Base-by-base conservation (phyloP, 495 filamentous ascomycete genomes). In the Bathelium albidoporum region DNA sequence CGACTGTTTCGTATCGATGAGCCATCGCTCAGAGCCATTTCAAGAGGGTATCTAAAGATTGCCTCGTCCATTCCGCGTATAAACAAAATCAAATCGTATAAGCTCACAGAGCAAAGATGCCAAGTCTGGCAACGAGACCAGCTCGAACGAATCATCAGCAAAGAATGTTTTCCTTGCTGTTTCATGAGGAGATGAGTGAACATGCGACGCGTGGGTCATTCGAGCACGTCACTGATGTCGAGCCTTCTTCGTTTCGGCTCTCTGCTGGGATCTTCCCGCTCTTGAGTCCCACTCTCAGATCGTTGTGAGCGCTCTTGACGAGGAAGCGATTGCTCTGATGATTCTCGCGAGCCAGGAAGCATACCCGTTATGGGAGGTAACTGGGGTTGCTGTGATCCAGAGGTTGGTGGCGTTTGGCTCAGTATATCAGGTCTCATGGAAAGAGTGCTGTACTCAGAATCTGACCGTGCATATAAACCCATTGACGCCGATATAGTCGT, bases 181-280 rank as follows among this genome's bases (percentile, higher is more conserved):
- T 28, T 20, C 22, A 55, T 26, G 2, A 10, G 20, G 5, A 10
- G 20, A 3, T 29, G 49, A n/a, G 24, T 2, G 7, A 7, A 7
- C 10, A 9, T 11, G 11, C 7, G 7, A 55, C 11, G 24, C 20
- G 9, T 3, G 5, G 7, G 9, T 16, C 16, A 55, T 55, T 62
- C 60, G 20, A 62, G 60, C 20, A 62, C 43, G 12, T 62, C 60
- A 31, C 24, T 44, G 16, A 62, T 62, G 39, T 62, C 60, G 28
- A 62, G 60, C 29, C 60, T 10, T 24, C 60, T 44, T 31, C 60
- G 18, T 52, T 62, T 62, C 31, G 60, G 29, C 5, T 29, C 49
- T 24, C 29, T 12, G 24, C 20, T 20, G 10, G 49, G 24, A 11
- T 11, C 36, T 32, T 45, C 36, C 22, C 32, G 43, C 29, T 43